Conservation (phyloP, 768 basidiomycete species). For the Boletellus sp. region DNA sequence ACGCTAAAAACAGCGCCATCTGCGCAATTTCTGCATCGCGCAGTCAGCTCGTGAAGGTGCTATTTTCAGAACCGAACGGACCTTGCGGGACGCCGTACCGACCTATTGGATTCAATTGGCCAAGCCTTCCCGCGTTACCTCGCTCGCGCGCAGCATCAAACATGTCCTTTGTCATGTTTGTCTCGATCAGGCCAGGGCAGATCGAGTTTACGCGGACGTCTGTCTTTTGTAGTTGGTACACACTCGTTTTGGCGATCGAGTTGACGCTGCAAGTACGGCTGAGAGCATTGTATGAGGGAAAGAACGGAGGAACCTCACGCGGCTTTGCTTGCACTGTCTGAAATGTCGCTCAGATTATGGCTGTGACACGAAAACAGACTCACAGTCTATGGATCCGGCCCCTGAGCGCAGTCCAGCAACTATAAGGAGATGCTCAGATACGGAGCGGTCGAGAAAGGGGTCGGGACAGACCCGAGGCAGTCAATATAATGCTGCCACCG, state of each 20-base stretch:
- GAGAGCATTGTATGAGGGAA: background rate
- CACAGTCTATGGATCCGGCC: slow-evolving; percentile 79
- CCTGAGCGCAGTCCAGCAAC: slow-evolving; percentile 83
- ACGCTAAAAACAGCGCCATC: slow-evolving; percentile 81
- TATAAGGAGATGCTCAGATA: slow-evolving; percentile 32
- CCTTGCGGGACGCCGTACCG: slow-evolving; percentile 82
- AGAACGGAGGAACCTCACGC: slow-evolving; percentile 52
- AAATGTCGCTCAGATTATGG: slow-evolving; percentile 15
- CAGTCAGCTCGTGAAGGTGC: slow-evolving; percentile 11
- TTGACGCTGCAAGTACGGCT: slow-evolving; percentile 61
- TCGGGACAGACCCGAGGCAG: slow-evolving; percentile 65
- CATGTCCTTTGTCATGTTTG: slow-evolving; percentile 78
- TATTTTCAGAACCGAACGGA: slow-evolving; percentile 28
- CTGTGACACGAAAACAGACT: slow-evolving; percentile 24
- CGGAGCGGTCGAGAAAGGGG: background rate
- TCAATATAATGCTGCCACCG: slow-evolving; percentile 83
- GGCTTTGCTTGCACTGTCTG: slow-evolving; percentile 91
- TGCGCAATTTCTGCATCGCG: slow-evolving; percentile 72
- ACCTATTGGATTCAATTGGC: slow-evolving; percentile 75
- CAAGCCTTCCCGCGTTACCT: slow-evolving; percentile 74
- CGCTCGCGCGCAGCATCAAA: slow-evolving; percentile 76
- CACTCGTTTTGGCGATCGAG: slow-evolving; percentile 78
- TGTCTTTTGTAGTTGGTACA: slow-evolving; percentile 74
- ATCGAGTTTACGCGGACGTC: slow-evolving; percentile 88
- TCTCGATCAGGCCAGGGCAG: slow-evolving; percentile 92